Evolutionary conservation across 2,329 filamentous ascomycete genomes (phyloP).

Genomic region (Penicillium sp.): DNA sequence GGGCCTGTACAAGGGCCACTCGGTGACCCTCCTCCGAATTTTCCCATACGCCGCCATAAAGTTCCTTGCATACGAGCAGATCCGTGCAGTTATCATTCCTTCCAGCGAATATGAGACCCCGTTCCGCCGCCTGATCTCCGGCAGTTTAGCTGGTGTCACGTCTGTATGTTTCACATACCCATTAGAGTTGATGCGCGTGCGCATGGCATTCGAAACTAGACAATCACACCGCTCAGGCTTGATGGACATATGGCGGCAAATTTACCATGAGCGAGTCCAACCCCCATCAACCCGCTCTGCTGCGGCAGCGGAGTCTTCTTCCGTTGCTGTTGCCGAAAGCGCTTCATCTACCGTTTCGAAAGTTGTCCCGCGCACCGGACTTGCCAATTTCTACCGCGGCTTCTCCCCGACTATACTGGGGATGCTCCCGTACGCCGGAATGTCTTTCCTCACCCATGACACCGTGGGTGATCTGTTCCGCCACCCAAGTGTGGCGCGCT

Average conservation of each 20-base stretch:
- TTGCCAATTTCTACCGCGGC: conserved; percentile 91
- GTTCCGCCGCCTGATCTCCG: conserved; percentile 58
- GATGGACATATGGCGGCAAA: conserved; percentile 73
- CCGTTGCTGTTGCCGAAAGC: conserved; percentile 37
- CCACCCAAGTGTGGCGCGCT: conserved; percentile 61
- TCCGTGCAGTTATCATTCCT: conserved; percentile 74
- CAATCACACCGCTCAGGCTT: conserved; percentile 67
- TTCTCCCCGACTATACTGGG: conserved; percentile 87
- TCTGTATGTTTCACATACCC: conserved; percentile 97
- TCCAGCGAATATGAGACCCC: conserved; percentile 73
- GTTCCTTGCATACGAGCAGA: conserved; percentile 96
- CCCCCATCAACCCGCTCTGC: conserved; percentile 26
- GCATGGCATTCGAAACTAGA: conserved; percentile 91
- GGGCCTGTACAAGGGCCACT: conserved; percentile 90
- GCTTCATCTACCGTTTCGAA: conserved; percentile 45
- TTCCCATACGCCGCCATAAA: conserved; percentile 98
- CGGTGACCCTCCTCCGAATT: conserved; percentile 86
- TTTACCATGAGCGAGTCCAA: conserved; percentile 72
- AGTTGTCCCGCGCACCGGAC: conserved; percentile 61
- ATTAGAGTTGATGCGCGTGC: conserved; percentile 86
- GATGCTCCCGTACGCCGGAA: conserved; percentile 95
- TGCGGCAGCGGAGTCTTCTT: conserved; percentile 34
- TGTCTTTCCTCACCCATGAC: conserved; percentile 94
- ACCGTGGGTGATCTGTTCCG: conserved; percentile 82
- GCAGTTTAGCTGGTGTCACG: conserved; percentile 64